Evolutionary conservation across 2,329 filamentous ascomycete species (phyloP).

Genomic region (Cytospora leucostoma): DNA sequence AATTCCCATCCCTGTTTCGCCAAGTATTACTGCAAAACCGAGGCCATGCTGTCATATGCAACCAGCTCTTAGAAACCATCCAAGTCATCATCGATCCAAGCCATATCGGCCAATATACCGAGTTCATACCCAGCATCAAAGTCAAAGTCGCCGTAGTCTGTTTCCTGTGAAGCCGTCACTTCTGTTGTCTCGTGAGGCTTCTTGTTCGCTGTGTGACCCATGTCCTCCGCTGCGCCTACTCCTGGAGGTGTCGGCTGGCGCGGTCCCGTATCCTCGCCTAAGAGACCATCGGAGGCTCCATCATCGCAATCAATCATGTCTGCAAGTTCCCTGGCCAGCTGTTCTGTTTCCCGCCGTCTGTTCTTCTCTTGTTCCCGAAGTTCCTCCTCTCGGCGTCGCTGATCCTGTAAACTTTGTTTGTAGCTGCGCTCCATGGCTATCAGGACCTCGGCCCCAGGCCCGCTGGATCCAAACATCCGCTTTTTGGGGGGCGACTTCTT

Average conservation of each 20-base stretch:
- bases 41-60: slow-evolving; percentile 12
- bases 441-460: slow-evolving; percentile 31
- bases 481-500: slow-evolving; percentile 33
- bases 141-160: slow-evolving; percentile 35
- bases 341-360: not conserved
- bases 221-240: not conserved
- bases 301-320: slow-evolving; percentile 7
- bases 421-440: slow-evolving; percentile 37
- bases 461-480: slow-evolving; percentile 39
- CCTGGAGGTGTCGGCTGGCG: not conserved
- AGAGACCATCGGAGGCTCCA: not conserved
- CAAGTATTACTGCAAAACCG: not conserved
- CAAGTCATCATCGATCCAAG: slow-evolving; percentile 21
- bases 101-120: slow-evolving; percentile 12
- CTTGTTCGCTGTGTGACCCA: not conserved
- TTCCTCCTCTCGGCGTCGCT: slow-evolving; percentile 24
- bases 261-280: not conserved
- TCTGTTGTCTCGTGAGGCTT: not conserved
- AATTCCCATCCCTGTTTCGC: not conserved
- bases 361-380: slow-evolving; percentile 1
- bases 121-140: slow-evolving; percentile 14
- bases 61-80: slow-evolving; percentile 14
- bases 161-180: slow-evolving; percentile 33
- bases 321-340: not conserved
- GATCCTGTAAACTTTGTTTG: slow-evolving; percentile 34